phyloP scores from a whole-genome alignment of 78 protist species.

The Speleostelium caveatum region DNA sequence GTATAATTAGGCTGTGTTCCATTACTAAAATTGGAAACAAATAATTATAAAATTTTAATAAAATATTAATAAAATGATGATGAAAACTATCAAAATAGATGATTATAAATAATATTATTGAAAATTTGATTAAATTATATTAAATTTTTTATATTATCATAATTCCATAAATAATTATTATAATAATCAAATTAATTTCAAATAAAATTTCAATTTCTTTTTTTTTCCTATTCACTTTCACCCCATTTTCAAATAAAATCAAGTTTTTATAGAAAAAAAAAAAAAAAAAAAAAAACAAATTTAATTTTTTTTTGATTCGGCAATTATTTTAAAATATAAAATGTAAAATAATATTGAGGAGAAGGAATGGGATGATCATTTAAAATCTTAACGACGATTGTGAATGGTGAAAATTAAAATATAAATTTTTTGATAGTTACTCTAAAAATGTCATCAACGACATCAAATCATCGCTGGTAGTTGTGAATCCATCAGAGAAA shows the following conservation, averaged over 20 bases:
- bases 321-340: too few relatives aligned
- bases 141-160: too few relatives aligned
- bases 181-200: not conserved
- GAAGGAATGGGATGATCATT: not conserved
- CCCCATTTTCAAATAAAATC: not conserved
- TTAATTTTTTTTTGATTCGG: not conserved
- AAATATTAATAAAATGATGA: too few relatives aligned
- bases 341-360: not conserved
- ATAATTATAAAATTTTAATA: too few relatives aligned
- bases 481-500: conserved; percentile 50
- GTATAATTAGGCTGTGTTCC: not conserved
- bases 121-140: not conserved
- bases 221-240: not conserved
- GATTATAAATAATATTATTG: not conserved
- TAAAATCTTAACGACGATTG: not conserved
- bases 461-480: conserved; percentile 69
- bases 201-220: too few relatives aligned
- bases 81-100: too few relatives aligned
- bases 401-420: not conserved
- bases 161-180: too few relatives aligned
- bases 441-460: conserved; percentile 75
- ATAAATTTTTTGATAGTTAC: conserved; percentile 23
- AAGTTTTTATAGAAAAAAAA: too few relatives aligned
- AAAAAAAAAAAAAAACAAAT: not conserved
- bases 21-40: not conserved